Base-by-base conservation (phyloP, 2,329 filamentous ascomycete genomes). In the Catunica adiposa region DNA sequence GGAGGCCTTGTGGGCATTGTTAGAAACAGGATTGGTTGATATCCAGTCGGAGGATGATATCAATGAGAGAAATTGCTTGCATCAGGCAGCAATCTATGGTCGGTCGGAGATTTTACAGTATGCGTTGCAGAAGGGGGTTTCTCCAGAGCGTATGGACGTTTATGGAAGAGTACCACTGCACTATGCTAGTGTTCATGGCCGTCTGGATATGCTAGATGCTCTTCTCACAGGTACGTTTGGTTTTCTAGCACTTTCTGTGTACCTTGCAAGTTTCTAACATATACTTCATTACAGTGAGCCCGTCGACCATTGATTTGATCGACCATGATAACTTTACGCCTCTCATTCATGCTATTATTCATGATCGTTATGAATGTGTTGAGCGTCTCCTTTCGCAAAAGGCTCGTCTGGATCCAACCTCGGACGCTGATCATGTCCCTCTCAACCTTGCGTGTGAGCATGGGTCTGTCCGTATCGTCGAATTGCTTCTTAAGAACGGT, bases 321-420 rank as follows among this genome's bases (percentile, higher is more conserved):
- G 92, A 98, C 64, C 86, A 97, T 65, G 90, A 98, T 70, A 96
- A 95, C 68, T 98, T 95, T 67, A 97, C 90, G 0, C 89, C 92
- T 0, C 72, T 98, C 48, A 92, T 98, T 57, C 92, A 97, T 68
- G 85, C 88, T 46, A 96, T 97, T 60, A 89, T 95, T 54, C 89
- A 94, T 64, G 83, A 85, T 23, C 83, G 92, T 59, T 72, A 90
- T 20, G 76, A 81, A 51, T 94, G 88, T 65, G 89, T 94, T 2
- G 76, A 87, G 65, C 78, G 80, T 54, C 75, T 98, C 46, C 78
- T 98, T 22, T 74, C 77, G 26, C 80, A 79, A 62, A 84, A 84
- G 54, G 89, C 90, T n/a, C 78, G 88, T 17, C 82, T 97, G 59
- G 86, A 96, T 62, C 89, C 89, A 0, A 76, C 80, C 1, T 87